phyloP scores from a whole-genome alignment of 2,329 filamentous ascomycete species.

The Hypoxylon sp. region DNA sequence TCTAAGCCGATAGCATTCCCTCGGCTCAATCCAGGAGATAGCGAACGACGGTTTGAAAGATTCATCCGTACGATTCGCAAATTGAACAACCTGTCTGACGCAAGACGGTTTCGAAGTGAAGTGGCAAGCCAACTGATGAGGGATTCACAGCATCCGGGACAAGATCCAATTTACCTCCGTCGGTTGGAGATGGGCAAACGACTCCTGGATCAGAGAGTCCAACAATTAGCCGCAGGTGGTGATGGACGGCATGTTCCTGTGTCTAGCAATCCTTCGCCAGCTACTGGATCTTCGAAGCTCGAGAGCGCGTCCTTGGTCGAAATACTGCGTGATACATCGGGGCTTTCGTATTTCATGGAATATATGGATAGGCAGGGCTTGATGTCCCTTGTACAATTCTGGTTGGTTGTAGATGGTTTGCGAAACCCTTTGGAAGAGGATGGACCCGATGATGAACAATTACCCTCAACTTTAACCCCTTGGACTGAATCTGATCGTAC shows the following conservation, averaged over 20 bases:
- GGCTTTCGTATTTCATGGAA: constrained; percentile 99
- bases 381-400: constrained; percentile 95
- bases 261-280: constrained; percentile 51
- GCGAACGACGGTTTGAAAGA: constrained; percentile 92
- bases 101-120: constrained; percentile 90
- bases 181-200: constrained; percentile 93
- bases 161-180: constrained; percentile 89
- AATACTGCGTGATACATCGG: constrained; percentile 89
- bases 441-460: constrained; percentile 77
- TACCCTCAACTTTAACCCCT: constrained; percentile 72
- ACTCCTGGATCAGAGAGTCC: constrained; percentile 89
- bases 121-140: constrained; percentile 92
- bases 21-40: constrained; percentile 84
- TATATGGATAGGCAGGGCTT: constrained; percentile 94
- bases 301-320: constrained; percentile 85
- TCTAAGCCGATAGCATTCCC: constrained; percentile 80
- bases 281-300: constrained; percentile 70
- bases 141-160: constrained; percentile 81
- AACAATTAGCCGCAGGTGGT: constrained; percentile 80
- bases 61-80: constrained; percentile 92
- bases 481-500: constrained; percentile 89
- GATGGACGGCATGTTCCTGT: constrained; percentile 60
- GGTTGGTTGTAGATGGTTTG: constrained; percentile 97
- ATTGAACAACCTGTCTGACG: constrained; percentile 92
- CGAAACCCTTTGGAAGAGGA: constrained; percentile 92